These are phyloP conservation scores for Abrus pulchellus DNA, from an alignment of 306 rosid genomes.

Conservation along the genomic window DNA sequence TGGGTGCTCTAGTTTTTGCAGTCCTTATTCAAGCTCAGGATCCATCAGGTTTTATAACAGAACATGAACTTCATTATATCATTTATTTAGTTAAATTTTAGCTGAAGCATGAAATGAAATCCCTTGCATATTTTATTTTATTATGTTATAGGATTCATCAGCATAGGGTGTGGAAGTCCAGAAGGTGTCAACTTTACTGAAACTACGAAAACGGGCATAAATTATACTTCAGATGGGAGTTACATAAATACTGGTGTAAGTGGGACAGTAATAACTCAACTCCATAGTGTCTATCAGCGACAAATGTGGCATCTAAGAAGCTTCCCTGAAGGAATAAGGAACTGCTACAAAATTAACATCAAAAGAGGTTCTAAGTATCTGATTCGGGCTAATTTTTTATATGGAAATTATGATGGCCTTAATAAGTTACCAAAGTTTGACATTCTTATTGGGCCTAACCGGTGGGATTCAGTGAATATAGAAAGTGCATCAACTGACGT, in stretches of 20 bases:
- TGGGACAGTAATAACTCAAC: neutral
- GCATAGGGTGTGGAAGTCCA: slow-evolving; percentile 60
- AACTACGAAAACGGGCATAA: slow-evolving; percentile 10
- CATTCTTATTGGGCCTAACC: slow-evolving; percentile 53
- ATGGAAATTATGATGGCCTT: slow-evolving; percentile 59
- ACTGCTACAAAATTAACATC: slow-evolving; percentile 59
- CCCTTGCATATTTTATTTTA: neutral
- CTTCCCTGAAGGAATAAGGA: slow-evolving; percentile 60
- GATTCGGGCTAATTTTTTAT: slow-evolving; percentile 44
- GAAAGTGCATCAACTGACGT: neutral
- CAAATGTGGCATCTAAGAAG: slow-evolving; percentile 47
- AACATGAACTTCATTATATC: neutral
- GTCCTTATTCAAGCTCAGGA: slow-evolving; percentile 53
- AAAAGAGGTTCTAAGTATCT: slow-evolving; percentile 45
- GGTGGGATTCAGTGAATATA: slow-evolving; percentile 49
- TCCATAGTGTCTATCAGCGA: neutral
- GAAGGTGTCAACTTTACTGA: slow-evolving; percentile 43
- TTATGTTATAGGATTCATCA: slow-evolving; percentile 55
- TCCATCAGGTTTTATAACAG: slow-evolving; percentile 58
- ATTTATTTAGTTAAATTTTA: no score
- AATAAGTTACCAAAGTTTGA: slow-evolving; percentile 51
- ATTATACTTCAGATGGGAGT: slow-evolving; percentile 57
- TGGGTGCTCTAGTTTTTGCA: slow-evolving; percentile 23
- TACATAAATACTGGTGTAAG: slow-evolving; percentile 53
- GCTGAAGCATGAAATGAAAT: neutral